Percentiles rank a stretch among this genome's conserved stretches.
phyloP scores from a whole-genome alignment of 2,329 filamentous ascomycete genomes.

The Lasiodiplodia hormozganensis region DNA sequence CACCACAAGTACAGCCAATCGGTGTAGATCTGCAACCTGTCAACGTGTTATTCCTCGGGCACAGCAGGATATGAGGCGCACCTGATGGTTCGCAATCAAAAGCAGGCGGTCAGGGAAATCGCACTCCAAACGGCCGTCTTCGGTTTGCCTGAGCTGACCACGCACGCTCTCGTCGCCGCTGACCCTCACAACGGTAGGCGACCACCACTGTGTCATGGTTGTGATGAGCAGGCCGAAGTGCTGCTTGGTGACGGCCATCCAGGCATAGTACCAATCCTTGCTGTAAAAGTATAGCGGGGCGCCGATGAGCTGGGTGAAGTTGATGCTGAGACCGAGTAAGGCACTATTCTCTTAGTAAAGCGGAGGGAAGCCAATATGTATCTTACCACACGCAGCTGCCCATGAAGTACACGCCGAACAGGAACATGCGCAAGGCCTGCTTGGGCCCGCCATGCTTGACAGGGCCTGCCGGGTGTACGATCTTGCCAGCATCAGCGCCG shows the following conservation, averaged over 20 bases:
- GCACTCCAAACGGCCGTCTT: slow-evolving; percentile 75
- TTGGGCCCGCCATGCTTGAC: slow-evolving; percentile 52
- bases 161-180: slow-evolving; percentile 82
- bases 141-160: slow-evolving; percentile 72
- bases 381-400: slow-evolving; percentile 50
- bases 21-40: slow-evolving; percentile 70
- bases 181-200: slow-evolving; percentile 78
- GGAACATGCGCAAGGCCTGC: slow-evolving; percentile 52
- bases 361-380: slow-evolving; percentile 29
- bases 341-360: slow-evolving; percentile 11
- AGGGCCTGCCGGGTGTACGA: slow-evolving; percentile 44
- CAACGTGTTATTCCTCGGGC: slow-evolving; percentile 25
- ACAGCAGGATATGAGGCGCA: slow-evolving; percentile 34
- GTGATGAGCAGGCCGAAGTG: slow-evolving; percentile 79
- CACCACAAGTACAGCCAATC: slow-evolving; percentile 97
- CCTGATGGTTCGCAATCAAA: slow-evolving; percentile 84
- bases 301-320: slow-evolving; percentile 74
- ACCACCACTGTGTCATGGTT: slow-evolving; percentile 85
- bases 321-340: slow-evolving; percentile 47
- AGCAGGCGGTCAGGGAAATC: slow-evolving; percentile 81
- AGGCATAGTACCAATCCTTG: slow-evolving; percentile 79
- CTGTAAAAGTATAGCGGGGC: slow-evolving; percentile 76
- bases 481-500: slow-evolving; percentile 11
- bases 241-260: slow-evolving; percentile 86
- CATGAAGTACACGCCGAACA: slow-evolving; percentile 55